Evolutionary conservation across 2,329 filamentous ascomycete species (phyloP).

Genomic region (Alternaria novae-zelandiae): DNA sequence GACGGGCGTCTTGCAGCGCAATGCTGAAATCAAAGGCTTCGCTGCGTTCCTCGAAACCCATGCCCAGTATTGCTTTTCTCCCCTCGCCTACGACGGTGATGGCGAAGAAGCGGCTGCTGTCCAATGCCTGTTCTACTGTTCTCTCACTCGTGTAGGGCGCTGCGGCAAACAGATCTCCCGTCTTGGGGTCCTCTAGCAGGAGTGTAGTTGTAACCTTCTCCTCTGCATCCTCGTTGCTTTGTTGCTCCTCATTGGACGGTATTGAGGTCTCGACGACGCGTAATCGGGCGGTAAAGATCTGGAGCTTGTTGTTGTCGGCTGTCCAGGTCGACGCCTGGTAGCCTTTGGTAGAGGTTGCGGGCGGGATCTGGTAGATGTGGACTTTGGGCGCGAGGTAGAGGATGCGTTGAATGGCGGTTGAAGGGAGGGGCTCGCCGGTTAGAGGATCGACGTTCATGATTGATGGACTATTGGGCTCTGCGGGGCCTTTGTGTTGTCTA

Average conservation of each 20-base stretch:
- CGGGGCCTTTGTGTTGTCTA: background rate
- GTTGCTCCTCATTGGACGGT: slow-evolving; percentile 37
- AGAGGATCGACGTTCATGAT: slow-evolving; percentile 73
- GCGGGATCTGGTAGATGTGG: slow-evolving; percentile 88
- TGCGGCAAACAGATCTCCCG: slow-evolving; percentile 80
- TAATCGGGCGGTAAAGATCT: slow-evolving; percentile 85
- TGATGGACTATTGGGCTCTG: background rate
- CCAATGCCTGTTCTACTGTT: slow-evolving; percentile 77
- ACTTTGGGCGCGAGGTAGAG: slow-evolving; percentile 77
- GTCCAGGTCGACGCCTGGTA: slow-evolving; percentile 83
- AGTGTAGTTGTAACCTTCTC: slow-evolving; percentile 74
- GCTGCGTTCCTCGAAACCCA: slow-evolving; percentile 85
- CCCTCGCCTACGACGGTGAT: slow-evolving; percentile 78
- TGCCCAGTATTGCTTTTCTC: slow-evolving; percentile 78
- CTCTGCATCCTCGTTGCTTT: slow-evolving; percentile 46
- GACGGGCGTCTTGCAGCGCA: slow-evolving; percentile 77
- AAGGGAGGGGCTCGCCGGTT: slow-evolving; percentile 70
- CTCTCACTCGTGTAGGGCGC: slow-evolving; percentile 72
- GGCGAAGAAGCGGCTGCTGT: slow-evolving; percentile 85
- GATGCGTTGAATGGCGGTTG: slow-evolving; percentile 82
- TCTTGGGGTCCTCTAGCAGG: slow-evolving; percentile 76
- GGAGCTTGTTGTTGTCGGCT: slow-evolving; percentile 65
- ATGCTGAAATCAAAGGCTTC: slow-evolving; percentile 88
- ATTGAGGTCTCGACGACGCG: slow-evolving; percentile 79
- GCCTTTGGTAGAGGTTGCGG: slow-evolving; percentile 77